These are phyloP conservation scores for Sclerospora graminicola DNA, from an alignment of 352 stramenopile genomes.

Conservation along the genomic window DNA sequence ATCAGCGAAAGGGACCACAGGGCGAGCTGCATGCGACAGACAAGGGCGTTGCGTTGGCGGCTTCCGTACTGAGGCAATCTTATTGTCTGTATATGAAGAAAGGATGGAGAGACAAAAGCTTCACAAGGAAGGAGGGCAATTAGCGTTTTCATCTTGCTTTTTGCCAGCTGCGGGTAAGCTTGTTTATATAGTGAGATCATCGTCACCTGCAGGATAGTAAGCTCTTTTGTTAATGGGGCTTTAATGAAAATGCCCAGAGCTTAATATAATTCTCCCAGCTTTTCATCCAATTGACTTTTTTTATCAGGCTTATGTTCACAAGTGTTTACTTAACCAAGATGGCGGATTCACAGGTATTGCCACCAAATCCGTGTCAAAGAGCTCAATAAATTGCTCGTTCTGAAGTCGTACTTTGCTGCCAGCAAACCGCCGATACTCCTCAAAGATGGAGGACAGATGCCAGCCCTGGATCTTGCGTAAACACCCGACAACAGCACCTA, in stretches of 20 bases:
- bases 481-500: conserved; percentile 81
- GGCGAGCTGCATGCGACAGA: no score
- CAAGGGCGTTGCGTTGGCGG: no score
- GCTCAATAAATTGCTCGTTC: conserved; percentile 92
- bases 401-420: conserved; percentile 85
- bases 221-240: no score
- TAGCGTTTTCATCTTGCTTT: not conserved
- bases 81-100: conserved; percentile 8
- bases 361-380: conserved; percentile 91
- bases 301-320: not conserved
- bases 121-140: conserved; percentile 1
- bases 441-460: conserved; percentile 89
- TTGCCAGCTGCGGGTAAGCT: no score
- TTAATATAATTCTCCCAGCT: no score
- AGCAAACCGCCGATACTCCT: conserved; percentile 88
- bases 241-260: no score
- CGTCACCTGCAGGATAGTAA: no score
- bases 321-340: conserved; percentile 60
- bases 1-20: no score
- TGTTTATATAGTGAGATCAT: no score
- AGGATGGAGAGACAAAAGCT: conserved; percentile 1
- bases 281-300: no score
- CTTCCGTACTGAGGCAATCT: conserved; percentile 21
- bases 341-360: conserved; percentile 70
- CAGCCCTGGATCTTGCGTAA: conserved; percentile 89